Conservation (phyloP, 208 protist species). For the Willaertia magna region DNA sequence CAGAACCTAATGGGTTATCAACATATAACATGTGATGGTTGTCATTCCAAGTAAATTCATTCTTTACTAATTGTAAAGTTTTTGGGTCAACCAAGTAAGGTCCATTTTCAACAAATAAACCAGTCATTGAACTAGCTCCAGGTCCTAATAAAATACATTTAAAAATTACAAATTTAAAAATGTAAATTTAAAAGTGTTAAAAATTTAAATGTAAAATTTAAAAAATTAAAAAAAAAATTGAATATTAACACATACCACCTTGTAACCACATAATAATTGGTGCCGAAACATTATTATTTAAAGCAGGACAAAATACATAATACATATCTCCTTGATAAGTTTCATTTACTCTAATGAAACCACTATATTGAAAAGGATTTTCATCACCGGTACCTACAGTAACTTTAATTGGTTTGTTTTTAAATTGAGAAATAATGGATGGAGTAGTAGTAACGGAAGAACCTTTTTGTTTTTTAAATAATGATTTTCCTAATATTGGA, state of each 20-base stretch:
- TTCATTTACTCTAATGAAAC: background rate
- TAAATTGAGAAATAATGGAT: too few relatives aligned
- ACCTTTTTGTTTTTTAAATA: too few relatives aligned
- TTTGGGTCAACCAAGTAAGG: slow-evolving; percentile 51
- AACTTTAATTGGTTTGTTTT: too few relatives aligned
- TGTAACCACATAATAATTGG: slow-evolving; percentile 61
- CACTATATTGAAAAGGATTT: background rate
- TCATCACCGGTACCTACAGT: too few relatives aligned
- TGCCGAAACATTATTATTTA: background rate
- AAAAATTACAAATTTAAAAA: background rate
- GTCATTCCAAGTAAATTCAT: slow-evolving; percentile 50
- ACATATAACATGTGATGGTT: slow-evolving; percentile 68
- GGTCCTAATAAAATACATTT: too few relatives aligned
- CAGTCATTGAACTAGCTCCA: slow-evolving; percentile 20
- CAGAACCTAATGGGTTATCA: slow-evolving; percentile 70
- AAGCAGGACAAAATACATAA: background rate
- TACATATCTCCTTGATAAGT: background rate
- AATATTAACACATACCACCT: slow-evolving; percentile 42
- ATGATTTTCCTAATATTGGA: too few relatives aligned
- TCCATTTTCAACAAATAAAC: slow-evolving; percentile 53
- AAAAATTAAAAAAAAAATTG: background rate
- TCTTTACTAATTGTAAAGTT: background rate
- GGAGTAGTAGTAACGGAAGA: too few relatives aligned
- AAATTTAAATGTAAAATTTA: background rate
- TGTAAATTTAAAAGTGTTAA: background rate